Evolutionary conservation across 495 filamentous ascomycete genomes (phyloP), one percentile per base, ranked within the genome.

Genomic region (Trypethelium eluteriae): DNA sequence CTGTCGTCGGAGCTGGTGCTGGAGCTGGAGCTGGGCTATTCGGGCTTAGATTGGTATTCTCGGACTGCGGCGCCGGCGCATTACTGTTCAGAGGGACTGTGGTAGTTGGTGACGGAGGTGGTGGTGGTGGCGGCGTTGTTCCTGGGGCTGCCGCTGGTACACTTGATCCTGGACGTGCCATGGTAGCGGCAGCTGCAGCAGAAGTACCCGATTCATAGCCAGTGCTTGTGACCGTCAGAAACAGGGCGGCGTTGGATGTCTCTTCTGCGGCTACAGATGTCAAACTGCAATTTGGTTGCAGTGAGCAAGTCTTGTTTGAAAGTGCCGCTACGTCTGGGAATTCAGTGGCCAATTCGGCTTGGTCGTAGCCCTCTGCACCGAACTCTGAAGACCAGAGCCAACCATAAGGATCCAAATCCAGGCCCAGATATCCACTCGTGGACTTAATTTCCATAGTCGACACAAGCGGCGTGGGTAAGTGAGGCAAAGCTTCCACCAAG

Each of bases 201-300:
- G 49, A 5, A 25, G 12, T 53, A 32, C 53, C 32, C 25, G 25
- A 34, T 7, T 11, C 18, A 32, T 59, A 59, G 53, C 53, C 53
- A 7, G 53, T 59, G 53, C 25, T 35, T 5, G 53, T 59, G 53
- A 59, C 53, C 25, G 53, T 59, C 25, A 59, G 53, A 18, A 35
- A 59, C 25, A 59, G 34, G 53, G 53, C 53, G 32, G 53, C 53
- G 32, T 59, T 36, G 18, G 53, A 59, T 18, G 53, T 59, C 14
- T 59, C 53, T 36, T 59, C 53, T 7, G 53, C 25, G 25, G 5
- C 9, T 5, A 18, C 53, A 32, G 53, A 35, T 11, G 53, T 35
- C 25, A 59, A 59, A 14, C 6, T 35, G 53, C 53, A 59, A 32
- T 4, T 7, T 34, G 53, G 53, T 14, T 4, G 53, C 32, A 59